These are phyloP conservation scores for Suhomyces tanzawaensis DNA, from an alignment of 805 yeast genomes.

Conservation along the genomic window DNA sequence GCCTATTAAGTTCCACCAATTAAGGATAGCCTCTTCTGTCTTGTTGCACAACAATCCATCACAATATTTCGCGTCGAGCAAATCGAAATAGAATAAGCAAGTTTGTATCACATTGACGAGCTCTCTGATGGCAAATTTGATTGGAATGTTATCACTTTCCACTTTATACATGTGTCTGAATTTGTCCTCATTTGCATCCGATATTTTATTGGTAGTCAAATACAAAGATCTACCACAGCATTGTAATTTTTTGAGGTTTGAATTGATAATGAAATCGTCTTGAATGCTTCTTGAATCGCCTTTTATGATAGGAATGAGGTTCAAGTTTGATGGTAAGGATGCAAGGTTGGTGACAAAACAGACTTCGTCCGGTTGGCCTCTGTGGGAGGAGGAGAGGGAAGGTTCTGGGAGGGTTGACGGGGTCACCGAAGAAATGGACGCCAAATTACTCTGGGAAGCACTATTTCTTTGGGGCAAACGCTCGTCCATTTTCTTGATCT, in stretches of 20 bases:
- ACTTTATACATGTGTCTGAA: constrained; percentile 73
- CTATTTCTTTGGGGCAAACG: not conserved
- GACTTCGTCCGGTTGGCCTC: constrained; percentile 17
- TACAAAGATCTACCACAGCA: constrained; percentile 87
- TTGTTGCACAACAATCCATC: constrained; percentile 83
- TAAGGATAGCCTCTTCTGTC: constrained; percentile 66
- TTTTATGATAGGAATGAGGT: constrained; percentile 64
- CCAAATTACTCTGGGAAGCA: not conserved
- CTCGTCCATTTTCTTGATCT: constrained; percentile 54
- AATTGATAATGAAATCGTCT: constrained; percentile 65
- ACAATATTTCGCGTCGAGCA: constrained; percentile 63
- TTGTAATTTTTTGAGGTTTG: constrained; percentile 69
- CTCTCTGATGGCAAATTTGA: constrained; percentile 68
- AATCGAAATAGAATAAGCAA: constrained; percentile 71
- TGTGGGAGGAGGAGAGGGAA: not conserved
- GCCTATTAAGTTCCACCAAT: constrained; percentile 86
- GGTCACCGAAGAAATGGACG: not conserved
- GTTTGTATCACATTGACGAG: constrained; percentile 73
- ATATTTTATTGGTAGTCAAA: constrained; percentile 58
- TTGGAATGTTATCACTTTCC: constrained; percentile 47
- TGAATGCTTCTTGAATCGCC: constrained; percentile 55
- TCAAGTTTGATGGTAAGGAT: constrained; percentile 70
- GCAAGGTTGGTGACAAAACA: constrained; percentile 83
- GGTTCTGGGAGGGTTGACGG: not conserved
- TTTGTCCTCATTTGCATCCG: constrained; percentile 78